Evolutionary conservation across 768 basidiomycete genomes (phyloP).

Genomic region (Kwoniella bestiolae): DNA sequence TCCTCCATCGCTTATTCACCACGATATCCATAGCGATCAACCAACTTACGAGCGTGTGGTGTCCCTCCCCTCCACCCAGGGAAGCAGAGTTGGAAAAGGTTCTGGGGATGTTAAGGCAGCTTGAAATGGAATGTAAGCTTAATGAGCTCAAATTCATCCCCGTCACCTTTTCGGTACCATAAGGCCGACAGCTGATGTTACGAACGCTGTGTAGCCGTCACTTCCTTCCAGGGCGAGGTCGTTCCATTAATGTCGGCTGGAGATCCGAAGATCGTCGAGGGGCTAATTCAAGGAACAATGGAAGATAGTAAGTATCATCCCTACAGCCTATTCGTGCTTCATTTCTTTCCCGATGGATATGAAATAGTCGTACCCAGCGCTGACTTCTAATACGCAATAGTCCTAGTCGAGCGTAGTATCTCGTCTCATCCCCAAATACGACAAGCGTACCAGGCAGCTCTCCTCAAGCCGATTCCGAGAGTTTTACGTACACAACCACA

Average conservation of each 20-base stretch:
- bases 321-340: too few species aligned
- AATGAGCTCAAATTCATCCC: too few species aligned
- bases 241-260: constrained; percentile 15
- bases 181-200: constrained; percentile 14
- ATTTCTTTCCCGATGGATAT: too few species aligned
- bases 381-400: too few species aligned
- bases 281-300: constrained; percentile 23
- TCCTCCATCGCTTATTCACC: constrained; percentile 39
- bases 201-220: constrained; percentile 6
- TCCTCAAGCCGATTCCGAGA: neutral
- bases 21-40: constrained; percentile 35
- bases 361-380: too few species aligned
- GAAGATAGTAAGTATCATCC: constrained; percentile 26
- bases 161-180: neutral
- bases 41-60: constrained; percentile 47
- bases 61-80: neutral
- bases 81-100: constrained; percentile 23
- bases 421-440: constrained; percentile 38
- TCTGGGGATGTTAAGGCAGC: constrained; percentile 10
- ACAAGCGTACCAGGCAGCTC: constrained; percentile 27
- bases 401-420: constrained; percentile 37
- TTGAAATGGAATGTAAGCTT: constrained; percentile 45
- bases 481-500: neutral
- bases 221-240: constrained; percentile 22
- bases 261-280: constrained; percentile 18